phyloP scores from a whole-genome alignment of 2,329 filamentous ascomycete genomes.

The Boeremia lycopersici region DNA sequence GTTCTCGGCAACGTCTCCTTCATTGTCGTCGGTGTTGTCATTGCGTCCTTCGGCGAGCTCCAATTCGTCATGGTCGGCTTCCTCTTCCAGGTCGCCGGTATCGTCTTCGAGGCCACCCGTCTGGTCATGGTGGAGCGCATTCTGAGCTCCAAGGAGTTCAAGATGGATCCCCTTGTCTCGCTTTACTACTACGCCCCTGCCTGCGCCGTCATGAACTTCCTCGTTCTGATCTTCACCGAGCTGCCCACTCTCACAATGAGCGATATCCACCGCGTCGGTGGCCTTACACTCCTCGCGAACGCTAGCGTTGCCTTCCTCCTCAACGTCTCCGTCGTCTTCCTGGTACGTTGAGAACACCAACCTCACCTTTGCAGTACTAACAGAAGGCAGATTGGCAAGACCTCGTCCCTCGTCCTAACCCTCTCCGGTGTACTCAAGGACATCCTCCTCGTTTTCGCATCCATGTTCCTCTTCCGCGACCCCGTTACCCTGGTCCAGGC shows the following conservation, averaged over 20 bases:
- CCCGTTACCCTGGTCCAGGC: constrained; percentile 76
- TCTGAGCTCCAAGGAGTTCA: constrained; percentile 81
- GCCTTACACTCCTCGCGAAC: constrained; percentile 75
- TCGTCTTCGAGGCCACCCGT: constrained; percentile 81
- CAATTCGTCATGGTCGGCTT: constrained; percentile 84
- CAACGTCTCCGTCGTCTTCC: constrained; percentile 84
- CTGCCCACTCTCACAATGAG: constrained; percentile 70
- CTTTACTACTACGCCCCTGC: constrained; percentile 90
- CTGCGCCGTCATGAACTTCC: constrained; percentile 80
- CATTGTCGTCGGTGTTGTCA: constrained; percentile 92
- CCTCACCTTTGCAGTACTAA: constrained; percentile 17
- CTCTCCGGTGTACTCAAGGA: constrained; percentile 89
- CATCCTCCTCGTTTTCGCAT: constrained; percentile 78
- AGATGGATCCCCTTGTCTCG: constrained; percentile 89
- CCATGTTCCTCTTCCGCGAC: constrained; percentile 82
- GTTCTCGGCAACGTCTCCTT: constrained; percentile 91
- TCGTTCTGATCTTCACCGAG: constrained; percentile 75
- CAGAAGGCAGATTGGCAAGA: constrained; percentile 75
- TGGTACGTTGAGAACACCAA: constrained; percentile 62
- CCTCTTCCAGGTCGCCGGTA: constrained; percentile 77
- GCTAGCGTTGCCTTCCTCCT: constrained; percentile 79
- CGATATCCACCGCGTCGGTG: constrained; percentile 75
- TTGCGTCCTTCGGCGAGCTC: constrained; percentile 95
- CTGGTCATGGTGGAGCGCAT: constrained; percentile 85
- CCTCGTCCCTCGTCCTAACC: constrained; percentile 82